These are phyloP conservation scores for Berkeleyomyces rouxiae DNA, from an alignment of 2,329 filamentous ascomycete genomes.

Conservation along the genomic window DNA sequence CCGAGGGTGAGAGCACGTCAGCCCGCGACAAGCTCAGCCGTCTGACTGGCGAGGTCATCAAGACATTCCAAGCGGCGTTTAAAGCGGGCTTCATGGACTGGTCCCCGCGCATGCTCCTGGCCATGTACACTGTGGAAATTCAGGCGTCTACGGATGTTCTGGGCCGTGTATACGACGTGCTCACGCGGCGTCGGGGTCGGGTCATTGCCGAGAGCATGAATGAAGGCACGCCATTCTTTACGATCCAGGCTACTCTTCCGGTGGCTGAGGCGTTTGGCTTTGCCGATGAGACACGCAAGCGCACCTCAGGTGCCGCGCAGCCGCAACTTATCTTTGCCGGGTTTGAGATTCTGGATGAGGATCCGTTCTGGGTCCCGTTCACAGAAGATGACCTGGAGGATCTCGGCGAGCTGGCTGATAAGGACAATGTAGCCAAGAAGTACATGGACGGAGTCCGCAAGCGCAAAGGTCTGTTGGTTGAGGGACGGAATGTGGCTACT, in stretches of 20 bases:
- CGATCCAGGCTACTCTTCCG: slow-evolving; percentile 71
- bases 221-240: slow-evolving; percentile 92
- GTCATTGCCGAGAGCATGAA: slow-evolving; percentile 86
- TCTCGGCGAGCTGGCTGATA: slow-evolving; percentile 80
- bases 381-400: slow-evolving; percentile 96
- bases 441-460: slow-evolving; percentile 83
- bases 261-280: slow-evolving; percentile 95
- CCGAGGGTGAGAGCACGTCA: slow-evolving; percentile 37
- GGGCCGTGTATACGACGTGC: slow-evolving; percentile 88
- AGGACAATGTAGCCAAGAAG: slow-evolving; percentile 87
- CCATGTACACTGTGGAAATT: slow-evolving; percentile 97
- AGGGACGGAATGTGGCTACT: slow-evolving; percentile 57
- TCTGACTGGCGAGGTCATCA: slow-evolving; percentile 84
- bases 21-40: slow-evolving; percentile 38
- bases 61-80: slow-evolving; percentile 70
- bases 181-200: slow-evolving; percentile 79
- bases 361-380: slow-evolving; percentile 94
- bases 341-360: slow-evolving; percentile 83
- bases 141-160: slow-evolving; percentile 92
- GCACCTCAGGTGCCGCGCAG: slow-evolving; percentile 75
- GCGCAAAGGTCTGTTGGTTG: slow-evolving; percentile 76
- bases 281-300: slow-evolving; percentile 87
- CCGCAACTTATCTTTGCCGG: slow-evolving; percentile 89
- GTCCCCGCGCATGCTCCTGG: slow-evolving; percentile 85
- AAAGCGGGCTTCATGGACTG: slow-evolving; percentile 81